Conservation (phyloP, 1,139 yeast genomes). For the Geotrichum europaeum region DNA sequence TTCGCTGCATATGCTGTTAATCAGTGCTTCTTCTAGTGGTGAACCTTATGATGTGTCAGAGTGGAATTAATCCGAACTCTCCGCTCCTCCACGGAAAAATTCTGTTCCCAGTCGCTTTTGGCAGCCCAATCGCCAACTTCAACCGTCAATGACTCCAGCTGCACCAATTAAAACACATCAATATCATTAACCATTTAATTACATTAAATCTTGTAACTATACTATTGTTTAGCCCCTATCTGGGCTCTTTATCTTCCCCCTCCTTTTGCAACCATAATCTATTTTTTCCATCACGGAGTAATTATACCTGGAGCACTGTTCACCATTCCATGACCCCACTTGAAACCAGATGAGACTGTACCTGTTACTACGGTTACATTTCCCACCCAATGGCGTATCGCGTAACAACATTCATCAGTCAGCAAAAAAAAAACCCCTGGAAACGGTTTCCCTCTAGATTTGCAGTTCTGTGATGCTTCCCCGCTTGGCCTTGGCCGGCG, state of each 20-base stretch:
- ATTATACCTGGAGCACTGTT: background rate
- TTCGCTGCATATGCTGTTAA: no score
- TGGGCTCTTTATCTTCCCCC: no score
- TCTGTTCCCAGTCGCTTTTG: background rate
- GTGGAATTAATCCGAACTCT: background rate
- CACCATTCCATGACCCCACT: background rate
- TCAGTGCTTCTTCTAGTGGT: background rate
- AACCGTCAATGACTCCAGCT: background rate
- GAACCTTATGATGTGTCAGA: background rate
- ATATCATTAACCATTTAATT: no score
- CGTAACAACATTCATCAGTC: background rate
- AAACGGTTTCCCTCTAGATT: background rate
- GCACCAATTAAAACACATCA: no score
- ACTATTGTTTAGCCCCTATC: no score
- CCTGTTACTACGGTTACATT: background rate
- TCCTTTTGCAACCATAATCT: no score
- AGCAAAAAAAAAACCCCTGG: background rate
- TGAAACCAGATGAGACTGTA: background rate
- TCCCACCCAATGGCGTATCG: background rate
- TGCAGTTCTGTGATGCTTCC: constrained; percentile 8
- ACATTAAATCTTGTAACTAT: no score
- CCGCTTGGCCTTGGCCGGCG: background rate
- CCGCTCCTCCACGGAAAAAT: background rate
- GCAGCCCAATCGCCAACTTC: background rate
- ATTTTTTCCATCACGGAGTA: no score